These are phyloP conservation scores for Nemania abortiva DNA, from an alignment of 2,329 filamentous ascomycete genomes.

Conservation along the genomic window DNA sequence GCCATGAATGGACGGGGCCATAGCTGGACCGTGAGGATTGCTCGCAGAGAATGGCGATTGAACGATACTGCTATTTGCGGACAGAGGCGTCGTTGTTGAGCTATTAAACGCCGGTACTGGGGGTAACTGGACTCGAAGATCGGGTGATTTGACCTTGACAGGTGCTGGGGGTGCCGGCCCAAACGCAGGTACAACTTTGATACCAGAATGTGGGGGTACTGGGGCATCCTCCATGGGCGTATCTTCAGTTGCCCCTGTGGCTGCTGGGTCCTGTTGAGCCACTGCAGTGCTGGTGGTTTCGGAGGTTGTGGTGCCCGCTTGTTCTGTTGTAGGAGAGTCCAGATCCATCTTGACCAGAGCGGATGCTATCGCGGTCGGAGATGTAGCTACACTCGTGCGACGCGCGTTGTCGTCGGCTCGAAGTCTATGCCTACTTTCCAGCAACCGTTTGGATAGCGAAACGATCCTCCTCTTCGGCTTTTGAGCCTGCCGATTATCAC, in stretches of 20 bases:
- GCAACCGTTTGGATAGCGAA: slow-evolving; percentile 64
- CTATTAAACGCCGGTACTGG: slow-evolving; percentile 65
- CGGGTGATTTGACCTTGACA: slow-evolving; percentile 44
- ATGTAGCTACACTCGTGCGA: slow-evolving; percentile 47
- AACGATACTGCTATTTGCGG: slow-evolving; percentile 57
- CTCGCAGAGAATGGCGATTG: slow-evolving; percentile 65
- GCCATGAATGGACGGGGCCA: slow-evolving; percentile 58
- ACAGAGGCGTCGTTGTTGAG: slow-evolving; percentile 60
- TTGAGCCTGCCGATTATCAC: slow-evolving; percentile 52
- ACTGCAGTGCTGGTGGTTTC: slow-evolving; percentile 34
- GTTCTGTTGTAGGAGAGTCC: slow-evolving; percentile 53
- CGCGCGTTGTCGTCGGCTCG: slow-evolving; percentile 57
- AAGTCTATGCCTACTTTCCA: slow-evolving; percentile 62
- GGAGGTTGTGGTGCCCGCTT: slow-evolving; percentile 32
- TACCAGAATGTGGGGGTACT: slow-evolving; percentile 46
- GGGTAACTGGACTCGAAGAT: slow-evolving; percentile 66
- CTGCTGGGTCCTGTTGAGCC: not conserved
- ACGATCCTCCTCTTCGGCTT: slow-evolving; percentile 63
- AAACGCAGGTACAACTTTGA: slow-evolving; percentile 17
- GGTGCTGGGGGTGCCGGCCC: slow-evolving; percentile 15
- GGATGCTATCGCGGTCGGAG: slow-evolving; percentile 48
- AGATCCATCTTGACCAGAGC: slow-evolving; percentile 56
- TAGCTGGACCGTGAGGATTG: slow-evolving; percentile 59
- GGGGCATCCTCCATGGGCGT: slow-evolving; percentile 53
- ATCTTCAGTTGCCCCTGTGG: slow-evolving; percentile 33